These are phyloP conservation scores for Chenopodium formosanum DNA, from an alignment of 148 eudicot species.

Conservation along the genomic window DNA sequence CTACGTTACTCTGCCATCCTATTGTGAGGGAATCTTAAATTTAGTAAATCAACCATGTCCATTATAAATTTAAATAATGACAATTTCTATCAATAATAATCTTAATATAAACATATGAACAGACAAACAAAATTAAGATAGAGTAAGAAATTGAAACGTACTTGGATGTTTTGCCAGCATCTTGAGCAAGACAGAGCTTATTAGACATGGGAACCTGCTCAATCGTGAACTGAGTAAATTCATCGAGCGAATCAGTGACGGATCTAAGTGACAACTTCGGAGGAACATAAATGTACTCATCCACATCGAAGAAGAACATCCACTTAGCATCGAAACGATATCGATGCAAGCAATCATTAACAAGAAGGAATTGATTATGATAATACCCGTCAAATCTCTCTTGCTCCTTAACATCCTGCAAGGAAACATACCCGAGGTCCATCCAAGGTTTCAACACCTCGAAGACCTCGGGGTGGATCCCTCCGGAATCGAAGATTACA, in stretches of 20 bases:
- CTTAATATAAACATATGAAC: too few relatives aligned
- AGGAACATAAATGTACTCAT: not conserved
- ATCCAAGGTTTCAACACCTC: not conserved
- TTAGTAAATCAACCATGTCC: too few relatives aligned
- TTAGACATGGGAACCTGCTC: not conserved
- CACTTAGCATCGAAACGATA: not conserved
- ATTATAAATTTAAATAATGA: too few relatives aligned
- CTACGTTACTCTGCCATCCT: too few relatives aligned
- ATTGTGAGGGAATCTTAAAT: too few relatives aligned
- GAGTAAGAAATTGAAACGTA: not conserved
- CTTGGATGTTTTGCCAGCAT: not conserved
- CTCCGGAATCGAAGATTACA: not conserved
- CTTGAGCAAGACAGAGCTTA: not conserved
- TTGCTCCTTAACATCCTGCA: not conserved
- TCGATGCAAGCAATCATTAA: not conserved
- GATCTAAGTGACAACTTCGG: not conserved
- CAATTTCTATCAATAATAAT: too few relatives aligned
- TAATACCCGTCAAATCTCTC: conserved; percentile 1
- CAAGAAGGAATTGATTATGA: not conserved
- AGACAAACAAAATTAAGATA: too few relatives aligned
- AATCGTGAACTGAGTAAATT: not conserved
- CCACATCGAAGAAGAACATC: not conserved
- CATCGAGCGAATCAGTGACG: not conserved
- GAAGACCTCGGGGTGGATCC: not conserved
- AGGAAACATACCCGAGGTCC: not conserved